These are phyloP conservation scores for Lentinula novae-zelandiae DNA, from an alignment of 1,284 basidiomycete species.

Conservation along the genomic window DNA sequence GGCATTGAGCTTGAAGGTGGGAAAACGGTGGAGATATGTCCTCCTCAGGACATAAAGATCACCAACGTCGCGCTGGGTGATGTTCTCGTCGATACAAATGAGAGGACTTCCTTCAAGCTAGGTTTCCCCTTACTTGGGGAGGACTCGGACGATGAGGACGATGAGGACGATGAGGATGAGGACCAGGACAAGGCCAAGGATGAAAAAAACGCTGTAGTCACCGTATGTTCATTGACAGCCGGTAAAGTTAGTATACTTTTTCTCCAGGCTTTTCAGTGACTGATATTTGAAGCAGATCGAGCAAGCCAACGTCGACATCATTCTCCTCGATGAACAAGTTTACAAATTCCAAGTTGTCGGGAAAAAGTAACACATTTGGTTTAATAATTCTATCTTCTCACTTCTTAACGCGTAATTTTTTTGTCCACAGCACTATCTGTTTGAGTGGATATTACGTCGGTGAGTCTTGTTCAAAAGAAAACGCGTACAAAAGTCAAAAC, in stretches of 20 bases:
- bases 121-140: conserved; percentile 36
- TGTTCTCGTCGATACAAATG: conserved; percentile 58
- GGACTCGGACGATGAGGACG: conserved; percentile 36
- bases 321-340: conserved; percentile 71
- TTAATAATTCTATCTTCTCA: not conserved
- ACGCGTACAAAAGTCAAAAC: not conserved
- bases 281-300: conserved; percentile 54
- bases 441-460: conserved; percentile 90
- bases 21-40: conserved; percentile 56
- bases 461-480: conserved; percentile 28
- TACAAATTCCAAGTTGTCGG: conserved; percentile 75
- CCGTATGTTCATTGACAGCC: conserved; percentile 69
- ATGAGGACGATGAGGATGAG: conserved; percentile 48
- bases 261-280: not conserved
- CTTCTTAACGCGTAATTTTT: conserved; percentile 12
- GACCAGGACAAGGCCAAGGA: conserved; percentile 38
- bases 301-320: conserved; percentile 74
- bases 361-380: conserved; percentile 64
- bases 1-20: conserved; percentile 60
- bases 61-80: conserved; percentile 85
- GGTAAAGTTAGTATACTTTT: conserved; percentile 50
- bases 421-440: conserved; percentile 63
- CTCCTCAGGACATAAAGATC: conserved; percentile 74
- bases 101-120: conserved; percentile 80
- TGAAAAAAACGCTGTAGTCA: conserved; percentile 34